Evolutionary conservation across 805 yeast species (phyloP), one percentile per base, ranked within the genome.

Genomic region (Tetrapisispora namnaoensis): DNA sequence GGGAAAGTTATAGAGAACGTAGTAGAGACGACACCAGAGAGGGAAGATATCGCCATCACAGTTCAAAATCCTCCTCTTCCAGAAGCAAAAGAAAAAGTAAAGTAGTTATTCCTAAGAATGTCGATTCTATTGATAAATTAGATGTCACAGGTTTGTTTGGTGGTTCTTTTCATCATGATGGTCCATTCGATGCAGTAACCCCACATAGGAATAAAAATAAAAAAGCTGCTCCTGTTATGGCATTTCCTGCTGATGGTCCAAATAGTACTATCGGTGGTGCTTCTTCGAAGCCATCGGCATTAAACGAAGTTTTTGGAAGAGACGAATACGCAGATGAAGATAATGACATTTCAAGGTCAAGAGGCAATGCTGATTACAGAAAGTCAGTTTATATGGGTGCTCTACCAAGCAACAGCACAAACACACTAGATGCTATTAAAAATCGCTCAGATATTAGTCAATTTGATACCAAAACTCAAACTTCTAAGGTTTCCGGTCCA

Each of bases 171-270:
- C 99, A 93, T 68, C 98, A 93, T 67, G 99, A 93, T 69, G 99
- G 99, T 14, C 99, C 99, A 14, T 93, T 93, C 65, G 99, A 93
- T 66, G 99, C 99, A 0, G 91, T 98, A 66, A 86, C 95, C 4
- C 98, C 99, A 10, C 96, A 87, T 66, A 81, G 99, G 66, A 93
- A 93, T 69, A 86, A 85, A 69, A 74, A 79, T 54, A 72, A 75
- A n/a, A 75, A 72, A 61, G 82, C 80, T 42, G 95, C 97, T 0
- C 99, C 99, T 5, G 97, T 93, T 16, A 73, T 80, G 71, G 99
- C 99, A 0, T 93, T 91, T 75, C 96, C 97, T 0, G 86, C 77
- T 7, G 95, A 91, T 68, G 97, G 98, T 1, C 96, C 98, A 54
- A 93, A 93, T 48, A 55, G 53, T 44, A 49, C 58, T 9, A 55